Evolutionary conservation across 1,284 basidiomycete species (phyloP), one percentile per base, ranked within the genome.

Genomic region (Marasmius sp.): DNA sequence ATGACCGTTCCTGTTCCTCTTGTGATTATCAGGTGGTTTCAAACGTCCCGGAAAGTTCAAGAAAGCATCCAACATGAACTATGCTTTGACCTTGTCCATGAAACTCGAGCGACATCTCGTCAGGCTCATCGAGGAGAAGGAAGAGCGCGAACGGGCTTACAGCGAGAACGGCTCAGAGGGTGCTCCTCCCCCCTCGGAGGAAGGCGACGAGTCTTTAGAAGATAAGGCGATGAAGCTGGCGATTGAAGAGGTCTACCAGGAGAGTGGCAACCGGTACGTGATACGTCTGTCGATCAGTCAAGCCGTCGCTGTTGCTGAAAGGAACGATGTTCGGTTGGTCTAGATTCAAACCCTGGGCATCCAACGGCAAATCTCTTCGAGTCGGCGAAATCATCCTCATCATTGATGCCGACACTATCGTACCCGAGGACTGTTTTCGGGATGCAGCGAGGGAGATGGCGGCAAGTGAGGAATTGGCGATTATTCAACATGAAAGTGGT

Each of bases 1-100:
- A 27, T 27, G 27, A 27, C 27, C 27, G 27, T 27, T 27, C 5
- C 27, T 27, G 27, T 27, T 27, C 5, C 27, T 27, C 5, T 27
- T 5, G 27, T 27, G 27, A 27, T 27, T 5, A 43, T n/a, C 41
- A 47, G 45, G 85, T 69, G 92, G 91, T 0, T 95, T 87, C 78
- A 81, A 85, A 61, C 90, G 94, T 60, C 89, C 90, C 16, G 94
- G 94, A 61, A 86, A 92, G 39, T 95, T 94, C 81, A 94, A 95
- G 81, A 95, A 95, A 75, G 92, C 92, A 0, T 89, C 87, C 18
- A 64, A 64, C 75, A 92, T 95, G 89, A 95, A 95, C 75, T 94
- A 92, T 72, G 92, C 84, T 1, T 84, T 92, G 34, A 78, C 79
- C 57, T 78, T 94, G 9, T 91, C 89, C n/a, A 76, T 94, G 43